phyloP scores from a whole-genome alignment of 495 filamentous ascomycete genomes.

The Rhypophila decipiens region DNA sequence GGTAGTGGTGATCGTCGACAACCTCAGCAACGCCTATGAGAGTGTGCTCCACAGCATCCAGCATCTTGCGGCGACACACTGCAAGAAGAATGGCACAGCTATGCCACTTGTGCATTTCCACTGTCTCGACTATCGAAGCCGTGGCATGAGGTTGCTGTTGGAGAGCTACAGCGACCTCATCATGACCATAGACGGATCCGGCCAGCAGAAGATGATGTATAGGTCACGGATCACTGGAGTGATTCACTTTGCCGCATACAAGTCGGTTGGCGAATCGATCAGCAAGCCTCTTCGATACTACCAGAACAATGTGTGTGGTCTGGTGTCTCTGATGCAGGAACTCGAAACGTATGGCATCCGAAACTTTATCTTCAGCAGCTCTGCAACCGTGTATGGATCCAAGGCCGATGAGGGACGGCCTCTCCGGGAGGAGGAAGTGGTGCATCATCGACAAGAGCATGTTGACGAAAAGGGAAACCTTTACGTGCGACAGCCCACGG shows the following conservation, averaged over 20 bases:
- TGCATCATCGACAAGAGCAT: constrained; percentile 50
- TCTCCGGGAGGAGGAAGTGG: constrained; percentile 53
- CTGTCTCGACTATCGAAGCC: constrained; percentile 52
- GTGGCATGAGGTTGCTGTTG: constrained; percentile 16
- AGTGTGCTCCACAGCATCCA: constrained; percentile 49
- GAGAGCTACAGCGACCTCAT: constrained; percentile 25
- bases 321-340: constrained; percentile 52
- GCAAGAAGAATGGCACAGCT: constrained; percentile 18
- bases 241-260: constrained; percentile 55
- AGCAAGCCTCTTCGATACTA: constrained; percentile 54
- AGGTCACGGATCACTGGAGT: constrained; percentile 51
- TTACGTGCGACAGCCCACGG: constrained; percentile 7
- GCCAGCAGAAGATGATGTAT: constrained; percentile 35
- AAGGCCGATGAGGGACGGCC: constrained; percentile 47
- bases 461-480: constrained; percentile 44
- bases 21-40: constrained; percentile 54
- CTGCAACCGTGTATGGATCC: constrained; percentile 56
- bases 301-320: constrained; percentile 57
- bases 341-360: constrained; percentile 55
- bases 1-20: constrained; percentile 53
- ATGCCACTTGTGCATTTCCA: constrained; percentile 51
- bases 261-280: constrained; percentile 33
- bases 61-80: constrained; percentile 43
- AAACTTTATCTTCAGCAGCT: constrained; percentile 62
- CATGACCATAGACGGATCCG: constrained; percentile 31